These are phyloP conservation scores for Metschnikowia drakensbergensis DNA, from an alignment of 805 yeast species.

Conservation along the genomic window DNA sequence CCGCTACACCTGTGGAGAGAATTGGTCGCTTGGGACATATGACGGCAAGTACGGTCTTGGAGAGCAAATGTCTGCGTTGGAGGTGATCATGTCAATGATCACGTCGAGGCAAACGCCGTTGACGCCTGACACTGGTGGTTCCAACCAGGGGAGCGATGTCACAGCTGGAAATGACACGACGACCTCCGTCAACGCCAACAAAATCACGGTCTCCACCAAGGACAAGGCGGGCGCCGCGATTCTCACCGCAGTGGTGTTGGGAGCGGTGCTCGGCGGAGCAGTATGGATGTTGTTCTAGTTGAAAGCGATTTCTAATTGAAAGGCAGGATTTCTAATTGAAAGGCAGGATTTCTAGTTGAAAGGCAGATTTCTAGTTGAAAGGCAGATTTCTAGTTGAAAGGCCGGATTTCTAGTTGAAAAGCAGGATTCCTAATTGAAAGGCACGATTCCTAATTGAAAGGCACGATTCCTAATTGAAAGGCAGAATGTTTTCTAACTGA, in stretches of 20 bases:
- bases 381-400: too few relatives aligned
- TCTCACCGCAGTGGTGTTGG: constrained; percentile 69
- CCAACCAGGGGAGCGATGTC: constrained; percentile 18
- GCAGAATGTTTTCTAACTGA: too few relatives aligned
- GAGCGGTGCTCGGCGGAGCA: constrained; percentile 57
- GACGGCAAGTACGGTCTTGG: constrained; percentile 72
- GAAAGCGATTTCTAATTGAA: too few relatives aligned
- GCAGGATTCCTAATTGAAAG: too few relatives aligned
- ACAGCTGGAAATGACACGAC: constrained; percentile 28
- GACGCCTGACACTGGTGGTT: constrained; percentile 19
- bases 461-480: too few relatives aligned
- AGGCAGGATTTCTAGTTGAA: too few relatives aligned
- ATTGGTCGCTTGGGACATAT: constrained; percentile 59
- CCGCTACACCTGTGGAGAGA: constrained; percentile 76
- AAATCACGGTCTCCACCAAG: constrained; percentile 48
- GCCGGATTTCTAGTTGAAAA: too few relatives aligned
- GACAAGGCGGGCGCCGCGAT: constrained; percentile 83
- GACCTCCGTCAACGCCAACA: constrained; percentile 34
- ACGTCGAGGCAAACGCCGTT: constrained; percentile 24
- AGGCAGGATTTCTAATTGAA: too few relatives aligned
- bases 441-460: too few relatives aligned
- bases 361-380: too few relatives aligned
- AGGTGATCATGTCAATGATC: constrained; percentile 39
- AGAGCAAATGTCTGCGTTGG: constrained; percentile 74
- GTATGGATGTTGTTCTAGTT: constrained; percentile 71